Evolutionary conservation across 495 filamentous ascomycete genomes (phyloP).

Genomic region (Penicillium riverlandense): DNA sequence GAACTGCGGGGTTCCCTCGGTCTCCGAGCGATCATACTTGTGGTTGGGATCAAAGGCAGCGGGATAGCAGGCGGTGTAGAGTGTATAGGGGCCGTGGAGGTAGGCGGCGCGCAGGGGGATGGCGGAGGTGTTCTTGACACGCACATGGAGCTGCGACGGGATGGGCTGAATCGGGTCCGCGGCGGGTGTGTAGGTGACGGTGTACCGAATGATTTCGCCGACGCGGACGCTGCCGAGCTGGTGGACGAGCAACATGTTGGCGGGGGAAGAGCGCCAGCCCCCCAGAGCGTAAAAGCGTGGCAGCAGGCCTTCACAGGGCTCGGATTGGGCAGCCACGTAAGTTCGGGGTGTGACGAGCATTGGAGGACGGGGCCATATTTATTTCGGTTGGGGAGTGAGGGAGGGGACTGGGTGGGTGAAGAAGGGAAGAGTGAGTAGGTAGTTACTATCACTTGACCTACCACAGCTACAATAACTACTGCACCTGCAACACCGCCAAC

Average conservation of each 20-base stretch:
- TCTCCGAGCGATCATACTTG: conserved; percentile 55
- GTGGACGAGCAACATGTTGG: conserved; percentile 78
- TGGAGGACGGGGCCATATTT: conserved; percentile 14
- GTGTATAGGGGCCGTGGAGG: conserved; percentile 88
- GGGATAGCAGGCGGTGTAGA: conserved; percentile 80
- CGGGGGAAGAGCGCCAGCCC: conserved; percentile 28
- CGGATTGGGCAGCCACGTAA: conserved; percentile 39
- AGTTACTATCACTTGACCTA: too few species aligned
- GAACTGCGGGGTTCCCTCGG: conserved; percentile 70
- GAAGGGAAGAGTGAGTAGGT: not conserved
- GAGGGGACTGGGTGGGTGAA: too few species aligned
- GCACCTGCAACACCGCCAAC: conserved; percentile 14
- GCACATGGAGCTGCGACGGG: conserved; percentile 69
- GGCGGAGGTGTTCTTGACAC: conserved; percentile 85
- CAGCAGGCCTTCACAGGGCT: conserved; percentile 7
- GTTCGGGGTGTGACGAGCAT: conserved; percentile 46
- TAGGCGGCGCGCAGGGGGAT: conserved; percentile 90
- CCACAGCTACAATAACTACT: too few species aligned
- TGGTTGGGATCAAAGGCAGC: conserved; percentile 70
- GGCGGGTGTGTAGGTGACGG: conserved; percentile 86
- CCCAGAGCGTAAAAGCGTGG: conserved; percentile 24
- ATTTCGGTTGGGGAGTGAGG: conserved; percentile 1
- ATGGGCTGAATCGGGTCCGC: conserved; percentile 80
- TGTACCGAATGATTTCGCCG: conserved; percentile 88
- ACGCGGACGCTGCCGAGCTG: conserved; percentile 86